Conservation (phyloP, 2,329 filamentous ascomycete genomes). For the Apiospora arundinis region DNA sequence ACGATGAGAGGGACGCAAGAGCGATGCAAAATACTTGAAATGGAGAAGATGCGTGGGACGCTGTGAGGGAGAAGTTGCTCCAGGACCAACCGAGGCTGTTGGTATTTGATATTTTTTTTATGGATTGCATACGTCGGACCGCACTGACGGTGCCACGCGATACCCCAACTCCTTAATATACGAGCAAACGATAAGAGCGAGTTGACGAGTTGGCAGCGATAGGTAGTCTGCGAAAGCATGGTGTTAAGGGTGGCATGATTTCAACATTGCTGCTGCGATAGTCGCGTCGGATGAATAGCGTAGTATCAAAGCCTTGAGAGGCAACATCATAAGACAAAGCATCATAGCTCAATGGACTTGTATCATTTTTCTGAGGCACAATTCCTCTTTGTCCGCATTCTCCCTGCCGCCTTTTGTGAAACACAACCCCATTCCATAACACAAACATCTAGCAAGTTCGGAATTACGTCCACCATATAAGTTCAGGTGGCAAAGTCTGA, state of each 20-base stretch:
- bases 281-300: not conserved
- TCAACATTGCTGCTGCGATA: not conserved
- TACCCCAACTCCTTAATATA: constrained; percentile 35
- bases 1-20: not conserved
- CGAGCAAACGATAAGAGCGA: constrained; percentile 35
- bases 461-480: not conserved
- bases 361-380: not conserved
- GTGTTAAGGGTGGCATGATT: constrained; percentile 25
- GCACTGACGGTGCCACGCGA: constrained; percentile 29
- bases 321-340: not conserved
- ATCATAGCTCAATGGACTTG: constrained; percentile 10
- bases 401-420: not conserved
- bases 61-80: not conserved
- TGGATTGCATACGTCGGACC: constrained; percentile 23
- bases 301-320: not conserved
- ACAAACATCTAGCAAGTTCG: not conserved
- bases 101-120: constrained; percentile 7
- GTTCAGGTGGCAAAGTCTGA: too few relatives aligned
- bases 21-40: not conserved
- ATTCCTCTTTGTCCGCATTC: not conserved
- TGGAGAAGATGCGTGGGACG: not conserved
- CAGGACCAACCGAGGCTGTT: not conserved
- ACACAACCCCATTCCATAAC: not conserved
- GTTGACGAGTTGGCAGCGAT: constrained; percentile 33
- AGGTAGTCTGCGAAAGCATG: constrained; percentile 25